A percentile compares a stretch with the other conserved stretches of the same genome.
These are phyloP conservation scores for Turritis glabra DNA, from an alignment of 345 rosid species.

Conservation along the genomic window DNA sequence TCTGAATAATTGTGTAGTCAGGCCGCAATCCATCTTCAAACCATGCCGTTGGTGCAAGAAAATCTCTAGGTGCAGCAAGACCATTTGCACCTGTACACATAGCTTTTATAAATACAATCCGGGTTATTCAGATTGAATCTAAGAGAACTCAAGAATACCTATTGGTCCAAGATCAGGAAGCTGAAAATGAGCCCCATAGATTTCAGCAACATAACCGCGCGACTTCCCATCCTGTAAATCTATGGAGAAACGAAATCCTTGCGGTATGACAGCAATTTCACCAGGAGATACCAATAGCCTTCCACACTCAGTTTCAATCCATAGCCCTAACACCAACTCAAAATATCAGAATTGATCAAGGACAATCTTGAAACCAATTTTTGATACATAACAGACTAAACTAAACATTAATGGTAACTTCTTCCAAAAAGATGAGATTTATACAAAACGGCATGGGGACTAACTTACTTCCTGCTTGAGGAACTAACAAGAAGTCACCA, in stretches of 20 bases:
- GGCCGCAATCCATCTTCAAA: conserved; percentile 68
- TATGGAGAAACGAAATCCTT: conserved; percentile 79
- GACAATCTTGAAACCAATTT: background rate
- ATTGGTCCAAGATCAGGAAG: conserved; percentile 99
- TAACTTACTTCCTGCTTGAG: conserved; percentile 86
- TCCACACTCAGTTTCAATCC: conserved; percentile 95
- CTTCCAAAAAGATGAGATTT: background rate
- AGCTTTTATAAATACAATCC: background rate
- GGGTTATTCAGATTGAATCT: background rate
- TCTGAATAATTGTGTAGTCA: conserved; percentile 73
- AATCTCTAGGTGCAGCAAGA: conserved; percentile 92
- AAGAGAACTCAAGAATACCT: conserved; percentile 51
- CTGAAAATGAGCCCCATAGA: conserved; percentile 92
- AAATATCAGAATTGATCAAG: conserved; percentile 1
- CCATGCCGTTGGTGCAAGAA: conserved; percentile 85
- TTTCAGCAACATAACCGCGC: conserved; percentile 88
- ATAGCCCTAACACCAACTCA: conserved; percentile 57
- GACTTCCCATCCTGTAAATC: conserved; percentile 87
- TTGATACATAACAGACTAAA: background rate
- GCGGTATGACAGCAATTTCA: conserved; percentile 84
- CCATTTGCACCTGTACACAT: conserved; percentile 81
- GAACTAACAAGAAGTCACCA: conserved; percentile 95
- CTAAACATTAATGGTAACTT: background rate
- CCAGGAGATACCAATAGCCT: conserved; percentile 82
- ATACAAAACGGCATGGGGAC: background rate